Evolutionary conservation across 176 grass and related monocot genomes (phyloP), one percentile per base, ranked within the genome.

Genomic region (Melocanna baccifera): DNA sequence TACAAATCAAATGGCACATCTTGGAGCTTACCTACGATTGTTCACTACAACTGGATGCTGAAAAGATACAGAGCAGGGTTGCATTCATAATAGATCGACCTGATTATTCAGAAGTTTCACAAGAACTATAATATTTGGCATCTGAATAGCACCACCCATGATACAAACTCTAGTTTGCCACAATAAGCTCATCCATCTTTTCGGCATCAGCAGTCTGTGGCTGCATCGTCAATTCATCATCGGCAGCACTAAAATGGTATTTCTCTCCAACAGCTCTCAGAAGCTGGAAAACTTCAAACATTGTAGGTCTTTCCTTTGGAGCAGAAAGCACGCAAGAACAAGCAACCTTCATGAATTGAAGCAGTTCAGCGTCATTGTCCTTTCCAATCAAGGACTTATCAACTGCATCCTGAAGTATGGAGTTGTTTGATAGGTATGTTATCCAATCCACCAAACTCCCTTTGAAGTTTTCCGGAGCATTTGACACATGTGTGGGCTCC

Each of bases 401-500:
- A 12, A 92, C 45, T 0, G 91, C 96, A 85, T 98, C 91, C 53
- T 93, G 96, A 83, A 98, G 84, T 65, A 98, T 77, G 37, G 83
- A 89, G 56, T 92, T 98, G 29, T 98, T 95, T 37, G 96, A 98
- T n/a, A 98, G 93, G 63, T 89, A 98, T 26, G 93, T 93, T 79
- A 98, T 93, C 96, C 96, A 98, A 26, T 98, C 96, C 36, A 95
- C 96, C 86, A 95, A 87, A 81, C 91, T 98, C 0, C 96, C 96
- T 85, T 88, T 98, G 51, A 98, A 98, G 78, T 88, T 88, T 50
- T 95, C 93, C 29, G 93, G 91, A 30, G 96, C 96, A 80, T 89
- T 94, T 58, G 83, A 90, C 37, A 92, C 91, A 7, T 85, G 89
- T 34, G 93, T 93, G 29, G 91, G 93, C 42, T 64, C 85, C 84